Conservation (phyloP, 768 basidiomycete genomes). For the Agrocybe praecox region DNA sequence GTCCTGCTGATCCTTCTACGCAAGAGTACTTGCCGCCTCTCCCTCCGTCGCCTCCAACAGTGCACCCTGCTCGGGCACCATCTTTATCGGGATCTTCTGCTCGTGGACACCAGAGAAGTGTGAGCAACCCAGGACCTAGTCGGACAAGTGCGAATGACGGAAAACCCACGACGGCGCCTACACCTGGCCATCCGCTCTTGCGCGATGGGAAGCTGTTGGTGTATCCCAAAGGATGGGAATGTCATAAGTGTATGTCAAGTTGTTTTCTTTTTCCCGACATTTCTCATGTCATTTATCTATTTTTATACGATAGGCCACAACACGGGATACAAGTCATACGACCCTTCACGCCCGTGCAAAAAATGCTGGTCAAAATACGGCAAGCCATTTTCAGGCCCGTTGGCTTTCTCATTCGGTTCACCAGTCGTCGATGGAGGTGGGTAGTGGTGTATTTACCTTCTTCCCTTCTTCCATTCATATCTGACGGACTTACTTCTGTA, state of each 20-base stretch:
- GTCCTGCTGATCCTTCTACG: slow-evolving; percentile 27
- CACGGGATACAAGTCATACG: slow-evolving; percentile 70
- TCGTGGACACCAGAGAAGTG: background rate
- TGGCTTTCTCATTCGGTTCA: slow-evolving; percentile 46
- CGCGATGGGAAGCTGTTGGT: slow-evolving; percentile 63
- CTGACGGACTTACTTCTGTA: too few relatives aligned
- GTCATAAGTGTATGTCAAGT: slow-evolving; percentile 62
- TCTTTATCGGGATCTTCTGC: background rate
- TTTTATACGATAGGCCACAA: slow-evolving; percentile 81
- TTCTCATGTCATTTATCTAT: too few relatives aligned
- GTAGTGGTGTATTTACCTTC: too few relatives aligned
- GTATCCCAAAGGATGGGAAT: slow-evolving; percentile 65
- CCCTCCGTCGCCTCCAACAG: background rate
- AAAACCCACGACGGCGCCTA: slow-evolving; percentile 63
- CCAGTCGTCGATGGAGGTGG: background rate
- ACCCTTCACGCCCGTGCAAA: slow-evolving; percentile 68
- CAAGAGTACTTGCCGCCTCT: slow-evolving; percentile 21
- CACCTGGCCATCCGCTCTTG: slow-evolving; percentile 70
- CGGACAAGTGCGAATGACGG: slow-evolving; percentile 47
- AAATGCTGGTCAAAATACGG: slow-evolving; percentile 77
- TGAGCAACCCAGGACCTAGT: background rate
- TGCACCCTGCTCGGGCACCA: background rate
- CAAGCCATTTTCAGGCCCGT: slow-evolving; percentile 60
- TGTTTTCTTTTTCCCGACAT: background rate
- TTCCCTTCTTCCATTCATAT: too few relatives aligned